Base-by-base conservation (phyloP, 176 grass and related monocot species). In the Cocos nucifera region DNA sequence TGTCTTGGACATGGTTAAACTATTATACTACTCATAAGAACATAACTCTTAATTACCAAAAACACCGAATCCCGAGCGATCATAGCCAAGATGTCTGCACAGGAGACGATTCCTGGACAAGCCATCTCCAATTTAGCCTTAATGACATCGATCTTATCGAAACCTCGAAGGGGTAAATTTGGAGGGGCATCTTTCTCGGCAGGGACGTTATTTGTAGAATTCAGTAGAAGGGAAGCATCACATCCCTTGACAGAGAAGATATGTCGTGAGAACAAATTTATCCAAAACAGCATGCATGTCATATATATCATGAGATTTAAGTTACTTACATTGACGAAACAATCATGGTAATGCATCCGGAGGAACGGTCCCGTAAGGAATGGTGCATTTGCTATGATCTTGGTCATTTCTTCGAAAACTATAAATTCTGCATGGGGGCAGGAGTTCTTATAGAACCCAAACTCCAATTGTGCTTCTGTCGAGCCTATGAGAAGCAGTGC, bases 281-380 rank as follows among this genome's bases (percentile, higher is more conserved):
- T 9, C 35, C 35, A 44, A 44, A 44, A 21, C 53, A 55, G 12
- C 53, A 9, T 20, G 19, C 18, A 20, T 55, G 18, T 20, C 53
- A 8, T 10, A 1, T 21, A 8, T 10, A 1, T 21, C 21, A 55
- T 19, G 53, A 55, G 17, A 44, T 10, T 44, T 12, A 44, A 44
- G 35, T 44, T 20, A 53, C 51, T 53, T 7, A 85, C 87, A 71
- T 78, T 76, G 57, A 90, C 87, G n/a, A 90, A 90, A 69, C 87
- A 90, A 54, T 86, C 87, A 44, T 90, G 87, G 74, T 85, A 90
- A 16, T 86, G 87, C 39, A 90, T 56, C 61, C 74, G 72, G 15
- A 93, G 80, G 2, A 93, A 70, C 0, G 84, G 77, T 3, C 80
- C 89, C 0, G 84, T 66, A 5, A 93, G 89, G 74, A 51, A 65